Evolutionary conservation across 306 rosid species (phyloP), one percentile per base, ranked within the genome.

Genomic region (Lathyrus oleraceus): DNA sequence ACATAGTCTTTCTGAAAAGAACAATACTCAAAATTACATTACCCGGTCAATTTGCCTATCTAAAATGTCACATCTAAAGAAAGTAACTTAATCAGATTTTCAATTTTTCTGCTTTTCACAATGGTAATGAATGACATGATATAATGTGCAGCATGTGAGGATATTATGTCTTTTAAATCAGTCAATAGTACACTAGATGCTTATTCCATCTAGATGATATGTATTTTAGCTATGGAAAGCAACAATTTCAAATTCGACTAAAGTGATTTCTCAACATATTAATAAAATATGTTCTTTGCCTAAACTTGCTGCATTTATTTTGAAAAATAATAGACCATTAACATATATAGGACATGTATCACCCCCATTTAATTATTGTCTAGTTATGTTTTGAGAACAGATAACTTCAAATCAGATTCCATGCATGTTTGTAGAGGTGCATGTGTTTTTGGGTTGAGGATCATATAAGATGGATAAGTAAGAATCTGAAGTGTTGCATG

Each of bases 361-460:
- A 44, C 21, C 68, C 28, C 51, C 45, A 23, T 71, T 57, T 72
- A 42, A 47, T 10, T 65, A 19, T 39, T 65, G 25, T 38, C 51
- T 38, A 19, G 28, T 10, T 51, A 58, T 65, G 49, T 15, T 3
- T 59, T 32, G 1, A 47, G 30, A 60, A 27, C 73, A 64, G 77
- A 69, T 79, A 69, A 70, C 48, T 47, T 25, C 78, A 75, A 49
- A 75, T 80, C 78, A 28, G 77, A 80, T 80, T 80, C 77, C 25
- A 36, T 1, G 9, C 21, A 42, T 1, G 14, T 70, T 16, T 47
- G 10, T 12, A 54, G 39, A 74, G 23, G 39, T 47, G 45, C 61
- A 63, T 44, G 48, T 52, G 47, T 77, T 40, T 27, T 20, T 32
- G 39, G 48, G 12, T 69, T 69, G 1, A 53, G 48, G 56, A 74